A percentile compares a stretch with the other conserved stretches of the same genome.
These are phyloP conservation scores for Trifolium pratense DNA, from an alignment of 306 rosid species.

Conservation along the genomic window DNA sequence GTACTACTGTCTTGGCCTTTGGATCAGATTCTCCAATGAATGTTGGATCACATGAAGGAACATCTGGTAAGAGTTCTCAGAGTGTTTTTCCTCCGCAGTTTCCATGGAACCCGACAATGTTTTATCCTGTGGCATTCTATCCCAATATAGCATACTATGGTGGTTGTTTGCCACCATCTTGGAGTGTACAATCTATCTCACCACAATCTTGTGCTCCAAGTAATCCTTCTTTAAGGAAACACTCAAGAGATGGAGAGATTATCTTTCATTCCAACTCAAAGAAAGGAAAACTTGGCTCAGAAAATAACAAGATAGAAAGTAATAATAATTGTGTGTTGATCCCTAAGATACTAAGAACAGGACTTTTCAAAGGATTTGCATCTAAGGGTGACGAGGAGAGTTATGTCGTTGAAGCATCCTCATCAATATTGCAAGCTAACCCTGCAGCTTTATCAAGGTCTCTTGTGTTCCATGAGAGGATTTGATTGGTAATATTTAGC, in stretches of 20 bases:
- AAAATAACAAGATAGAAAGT: neutral
- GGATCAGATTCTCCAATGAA: conserved; percentile 56
- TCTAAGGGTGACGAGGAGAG: conserved; percentile 55
- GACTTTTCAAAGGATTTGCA: conserved; percentile 57
- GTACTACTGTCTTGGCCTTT: conserved; percentile 54
- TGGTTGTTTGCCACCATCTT: conserved; percentile 57
- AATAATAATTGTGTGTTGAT: conserved; percentile 49
- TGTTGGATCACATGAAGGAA: conserved; percentile 37
- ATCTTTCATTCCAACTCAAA: conserved; percentile 41
- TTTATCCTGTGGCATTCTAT: conserved; percentile 61
- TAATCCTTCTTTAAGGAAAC: conserved; percentile 66
- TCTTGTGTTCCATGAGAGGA: conserved; percentile 65
- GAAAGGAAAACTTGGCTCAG: conserved; percentile 42
- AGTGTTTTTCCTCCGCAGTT: conserved; percentile 56
- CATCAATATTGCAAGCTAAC: conserved; percentile 69
- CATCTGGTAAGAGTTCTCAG: conserved; percentile 42
- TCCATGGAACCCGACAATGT: conserved; percentile 56
- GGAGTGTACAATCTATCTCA: conserved; percentile 56
- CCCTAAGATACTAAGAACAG: conserved; percentile 69
- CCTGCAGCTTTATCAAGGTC: conserved; percentile 88
- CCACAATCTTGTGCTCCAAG: conserved; percentile 48
- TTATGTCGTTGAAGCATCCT: conserved; percentile 47
- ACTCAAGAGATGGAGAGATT: conserved; percentile 63
- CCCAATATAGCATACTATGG: conserved; percentile 70
- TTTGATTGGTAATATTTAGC: conserved; percentile 38